These are phyloP conservation scores for Ophiostoma tasmaniense DNA, from an alignment of 2,329 filamentous ascomycete genomes.

Conservation along the genomic window DNA sequence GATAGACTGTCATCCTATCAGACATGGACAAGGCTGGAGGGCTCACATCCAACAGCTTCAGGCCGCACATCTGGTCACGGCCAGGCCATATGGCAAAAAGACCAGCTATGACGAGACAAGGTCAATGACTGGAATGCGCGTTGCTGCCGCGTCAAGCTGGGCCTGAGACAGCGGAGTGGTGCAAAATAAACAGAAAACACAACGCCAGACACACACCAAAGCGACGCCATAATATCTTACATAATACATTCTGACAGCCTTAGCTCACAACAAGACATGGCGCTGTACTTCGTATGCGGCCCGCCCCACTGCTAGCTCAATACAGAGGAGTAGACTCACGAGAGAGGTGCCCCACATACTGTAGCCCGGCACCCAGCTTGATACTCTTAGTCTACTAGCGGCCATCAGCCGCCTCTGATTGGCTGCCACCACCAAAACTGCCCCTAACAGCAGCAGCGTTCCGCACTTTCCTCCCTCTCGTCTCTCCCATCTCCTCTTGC, in stretches of 20 bases:
- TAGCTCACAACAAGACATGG: neutral
- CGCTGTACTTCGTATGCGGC: constrained; percentile 4
- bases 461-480: constrained; percentile 6
- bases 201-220: constrained; percentile 10
- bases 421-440: neutral
- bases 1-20: neutral
- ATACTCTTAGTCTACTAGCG: neutral
- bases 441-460: neutral
- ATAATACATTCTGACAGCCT: too few relatives aligned
- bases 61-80: constrained; percentile 1
- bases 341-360: neutral
- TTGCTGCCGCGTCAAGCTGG: neutral
- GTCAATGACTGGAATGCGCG: neutral
- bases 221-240: neutral
- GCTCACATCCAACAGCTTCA: neutral
- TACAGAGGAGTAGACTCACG: neutral
- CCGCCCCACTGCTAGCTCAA: neutral
- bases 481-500: neutral
- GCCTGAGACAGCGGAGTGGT: neutral
- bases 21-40: neutral
- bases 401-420: neutral
- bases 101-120: neutral
- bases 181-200: neutral
- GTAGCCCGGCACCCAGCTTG: constrained; percentile 1
- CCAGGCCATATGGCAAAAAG: neutral